These are phyloP conservation scores for Pseudozyma tsukubaensis DNA, from an alignment of 1,284 basidiomycete genomes.

Conservation along the genomic window DNA sequence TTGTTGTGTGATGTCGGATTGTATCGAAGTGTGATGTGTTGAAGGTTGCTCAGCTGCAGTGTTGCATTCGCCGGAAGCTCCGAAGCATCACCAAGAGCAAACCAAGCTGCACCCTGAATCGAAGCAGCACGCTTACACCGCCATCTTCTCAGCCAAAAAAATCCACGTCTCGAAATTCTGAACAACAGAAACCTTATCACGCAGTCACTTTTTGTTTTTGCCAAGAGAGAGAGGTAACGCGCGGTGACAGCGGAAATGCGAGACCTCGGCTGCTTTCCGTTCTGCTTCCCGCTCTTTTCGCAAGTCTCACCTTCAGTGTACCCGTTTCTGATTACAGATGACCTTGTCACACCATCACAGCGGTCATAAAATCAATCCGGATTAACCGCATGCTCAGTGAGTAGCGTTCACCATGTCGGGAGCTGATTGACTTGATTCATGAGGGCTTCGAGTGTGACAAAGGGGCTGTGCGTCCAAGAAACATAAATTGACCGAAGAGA, in stretches of 20 bases:
- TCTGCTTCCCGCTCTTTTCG: background rate
- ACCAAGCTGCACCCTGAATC: constrained; percentile 3
- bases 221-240: background rate
- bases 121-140: background rate
- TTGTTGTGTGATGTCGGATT: too few relatives aligned
- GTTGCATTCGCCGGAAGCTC: constrained; percentile 2
- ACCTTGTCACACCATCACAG: too few relatives aligned
- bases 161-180: background rate
- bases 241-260: constrained; percentile 3
- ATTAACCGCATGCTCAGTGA: too few relatives aligned
- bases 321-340: background rate
- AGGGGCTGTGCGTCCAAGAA: too few relatives aligned
- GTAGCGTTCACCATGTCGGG: too few relatives aligned
- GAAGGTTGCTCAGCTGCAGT: background rate
- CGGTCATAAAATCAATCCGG: too few relatives aligned
- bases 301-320: background rate
- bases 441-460: too few relatives aligned
- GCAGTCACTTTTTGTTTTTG: background rate
- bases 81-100: background rate
- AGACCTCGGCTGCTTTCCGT: constrained; percentile 7
- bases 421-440: too few relatives aligned
- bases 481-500: too few relatives aligned
- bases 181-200: background rate
- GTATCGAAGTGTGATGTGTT: background rate
- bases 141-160: background rate